These are phyloP conservation scores for Lablab purpureus DNA, from an alignment of 306 rosid genomes.

Conservation along the genomic window DNA sequence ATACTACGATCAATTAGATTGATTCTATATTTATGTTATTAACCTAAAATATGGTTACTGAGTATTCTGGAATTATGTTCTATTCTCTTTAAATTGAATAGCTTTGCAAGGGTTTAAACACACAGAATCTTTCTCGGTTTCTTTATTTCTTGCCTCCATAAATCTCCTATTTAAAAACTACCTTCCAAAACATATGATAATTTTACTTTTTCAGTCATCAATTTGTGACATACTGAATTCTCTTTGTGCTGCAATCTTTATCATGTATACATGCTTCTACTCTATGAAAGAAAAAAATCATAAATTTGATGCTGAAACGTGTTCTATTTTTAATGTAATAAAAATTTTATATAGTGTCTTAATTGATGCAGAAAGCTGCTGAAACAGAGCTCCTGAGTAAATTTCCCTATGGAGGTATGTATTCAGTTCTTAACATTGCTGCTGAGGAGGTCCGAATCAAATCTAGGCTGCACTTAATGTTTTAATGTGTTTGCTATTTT, in stretches of 20 bases:
- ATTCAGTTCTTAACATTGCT: constrained; percentile 36
- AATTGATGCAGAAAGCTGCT: constrained; percentile 79
- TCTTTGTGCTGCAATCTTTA: not conserved
- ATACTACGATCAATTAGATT: no score
- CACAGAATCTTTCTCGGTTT: no score
- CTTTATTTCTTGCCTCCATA: no score
- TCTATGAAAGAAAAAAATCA: not conserved
- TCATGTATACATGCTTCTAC: not conserved
- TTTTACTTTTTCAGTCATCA: not conserved
- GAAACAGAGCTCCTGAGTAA: constrained; percentile 81
- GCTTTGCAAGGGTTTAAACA: no score
- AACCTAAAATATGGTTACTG: no score
- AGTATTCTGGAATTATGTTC: no score
- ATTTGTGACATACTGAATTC: constrained; percentile 34
- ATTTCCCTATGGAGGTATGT: constrained; percentile 84
- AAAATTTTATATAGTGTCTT: constrained; percentile 32
- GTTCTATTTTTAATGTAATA: constrained; percentile 43
- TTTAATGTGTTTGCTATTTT: not conserved
- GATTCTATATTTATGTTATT: no score
- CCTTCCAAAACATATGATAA: not conserved
- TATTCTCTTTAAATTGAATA: no score
- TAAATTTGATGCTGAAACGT: not conserved
- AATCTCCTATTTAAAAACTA: no score
- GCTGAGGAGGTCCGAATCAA: constrained; percentile 1
- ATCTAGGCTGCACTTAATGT: not conserved